Percentiles rank a stretch among this genome's conserved stretches.
Conservation (phyloP, 176 grass and related monocot genomes). For the Stipa capillata region DNA sequence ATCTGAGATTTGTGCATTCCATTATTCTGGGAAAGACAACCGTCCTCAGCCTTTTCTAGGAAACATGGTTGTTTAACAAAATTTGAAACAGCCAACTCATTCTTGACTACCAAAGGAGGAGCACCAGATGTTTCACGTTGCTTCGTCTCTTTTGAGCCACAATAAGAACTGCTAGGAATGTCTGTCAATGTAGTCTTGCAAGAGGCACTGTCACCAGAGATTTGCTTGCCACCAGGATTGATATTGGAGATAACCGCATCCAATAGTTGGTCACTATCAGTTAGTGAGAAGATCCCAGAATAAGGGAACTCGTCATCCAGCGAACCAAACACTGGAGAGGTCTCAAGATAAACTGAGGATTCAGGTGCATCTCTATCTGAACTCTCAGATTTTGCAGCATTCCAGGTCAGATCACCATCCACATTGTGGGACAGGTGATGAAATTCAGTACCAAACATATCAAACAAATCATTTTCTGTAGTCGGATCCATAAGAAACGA, state of each 20-base stretch:
- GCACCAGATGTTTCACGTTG: constrained; percentile 22
- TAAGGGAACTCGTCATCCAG: constrained; percentile 36
- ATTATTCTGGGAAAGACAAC: constrained; percentile 40
- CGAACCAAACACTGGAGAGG: constrained; percentile 22
- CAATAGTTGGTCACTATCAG: constrained; percentile 64
- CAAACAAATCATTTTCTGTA: constrained; percentile 58
- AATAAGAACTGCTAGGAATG: constrained; percentile 44
- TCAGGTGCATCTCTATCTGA: constrained; percentile 36
- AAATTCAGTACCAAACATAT: constrained; percentile 50
- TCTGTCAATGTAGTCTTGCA: constrained; percentile 60
- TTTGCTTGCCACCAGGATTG: constrained; percentile 51
- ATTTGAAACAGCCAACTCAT: constrained; percentile 53
- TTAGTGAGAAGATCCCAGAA: constrained; percentile 51
- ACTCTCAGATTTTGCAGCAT: constrained; percentile 14
- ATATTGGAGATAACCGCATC: constrained; percentile 66
- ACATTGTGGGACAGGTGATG: constrained; percentile 27
- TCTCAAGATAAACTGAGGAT: constrained; percentile 24
- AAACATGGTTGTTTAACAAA: constrained; percentile 40
- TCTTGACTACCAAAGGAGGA: constrained; percentile 39
- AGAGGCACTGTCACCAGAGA: constrained; percentile 42
- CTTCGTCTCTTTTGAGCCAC: constrained; percentile 35
- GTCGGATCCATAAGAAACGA: constrained; percentile 24
- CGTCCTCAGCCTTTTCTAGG: constrained; percentile 35
- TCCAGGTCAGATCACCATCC: constrained; percentile 37
- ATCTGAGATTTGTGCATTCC: constrained; percentile 65